Conservation (phyloP, 2,329 filamentous ascomycete genomes). For the Fonsecaea erecta region DNA sequence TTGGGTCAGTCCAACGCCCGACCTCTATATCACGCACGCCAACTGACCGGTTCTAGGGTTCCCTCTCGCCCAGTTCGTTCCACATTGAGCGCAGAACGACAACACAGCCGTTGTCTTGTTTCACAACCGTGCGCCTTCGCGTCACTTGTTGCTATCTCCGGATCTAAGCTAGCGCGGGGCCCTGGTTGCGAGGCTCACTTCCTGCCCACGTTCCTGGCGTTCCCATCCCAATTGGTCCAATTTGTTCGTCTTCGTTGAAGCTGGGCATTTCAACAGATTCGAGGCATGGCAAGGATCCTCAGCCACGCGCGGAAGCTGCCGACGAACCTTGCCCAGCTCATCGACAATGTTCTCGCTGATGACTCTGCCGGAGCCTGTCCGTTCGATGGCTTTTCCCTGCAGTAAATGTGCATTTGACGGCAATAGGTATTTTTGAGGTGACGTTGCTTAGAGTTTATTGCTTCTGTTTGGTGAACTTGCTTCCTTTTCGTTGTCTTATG, state of each 20-base stretch:
- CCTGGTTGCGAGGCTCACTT: background rate
- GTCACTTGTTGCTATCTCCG: background rate
- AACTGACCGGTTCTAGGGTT: constrained; percentile 1
- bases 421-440: constrained; percentile 5
- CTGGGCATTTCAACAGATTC: background rate
- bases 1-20: background rate
- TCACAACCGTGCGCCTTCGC: background rate
- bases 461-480: constrained; percentile 11
- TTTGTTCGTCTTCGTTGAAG: background rate
- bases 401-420: background rate
- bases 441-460: constrained; percentile 5
- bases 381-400: background rate
- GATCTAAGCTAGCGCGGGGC: background rate
- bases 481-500: background rate
- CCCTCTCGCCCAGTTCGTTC: background rate
- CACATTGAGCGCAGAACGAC: background rate
- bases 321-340: background rate
- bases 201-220: background rate
- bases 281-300: background rate
- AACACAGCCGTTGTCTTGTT: constrained; percentile 5
- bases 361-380: background rate
- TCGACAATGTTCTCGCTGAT: background rate
- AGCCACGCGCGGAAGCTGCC: constrained; percentile 16
- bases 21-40: background rate
- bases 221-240: constrained; percentile 8